Evolutionary conservation across 805 yeast genomes (phyloP).

Genomic region (Ogataea wickerhamii): DNA sequence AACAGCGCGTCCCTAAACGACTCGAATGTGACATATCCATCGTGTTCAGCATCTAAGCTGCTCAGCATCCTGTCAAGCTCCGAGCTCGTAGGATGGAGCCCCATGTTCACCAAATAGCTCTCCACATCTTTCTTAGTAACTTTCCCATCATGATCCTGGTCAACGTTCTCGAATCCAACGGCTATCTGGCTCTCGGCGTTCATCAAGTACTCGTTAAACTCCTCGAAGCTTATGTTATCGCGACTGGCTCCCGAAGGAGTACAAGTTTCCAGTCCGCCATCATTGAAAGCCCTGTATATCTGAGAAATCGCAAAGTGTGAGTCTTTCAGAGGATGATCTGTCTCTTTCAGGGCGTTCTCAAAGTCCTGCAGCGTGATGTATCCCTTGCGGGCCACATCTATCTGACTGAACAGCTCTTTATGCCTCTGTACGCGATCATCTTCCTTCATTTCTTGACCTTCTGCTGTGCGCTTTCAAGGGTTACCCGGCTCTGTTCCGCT

Average conservation of each 20-base stretch:
- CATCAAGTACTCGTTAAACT: slow-evolving; percentile 60
- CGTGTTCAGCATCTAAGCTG: slow-evolving; percentile 50
- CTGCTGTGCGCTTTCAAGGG: slow-evolving; percentile 1
- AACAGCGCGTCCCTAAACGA: slow-evolving; percentile 82
- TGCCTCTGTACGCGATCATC: slow-evolving; percentile 33
- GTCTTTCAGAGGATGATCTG: slow-evolving; percentile 63
- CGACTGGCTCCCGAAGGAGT: background rate
- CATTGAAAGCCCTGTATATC: slow-evolving; percentile 57
- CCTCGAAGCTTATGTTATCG: slow-evolving; percentile 50
- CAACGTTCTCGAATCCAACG: slow-evolving; percentile 64
- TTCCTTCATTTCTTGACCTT: slow-evolving; percentile 17
- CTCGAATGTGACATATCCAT: slow-evolving; percentile 73
- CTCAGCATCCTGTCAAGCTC: slow-evolving; percentile 55
- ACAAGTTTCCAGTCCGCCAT: slow-evolving; percentile 17
- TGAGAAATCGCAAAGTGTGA: slow-evolving; percentile 55
- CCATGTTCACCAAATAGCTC: slow-evolving; percentile 55
- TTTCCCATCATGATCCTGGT: slow-evolving; percentile 69
- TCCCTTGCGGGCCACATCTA: slow-evolving; percentile 46
- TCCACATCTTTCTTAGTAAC: slow-evolving; percentile 64
- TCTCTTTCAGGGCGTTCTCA: slow-evolving; percentile 39
- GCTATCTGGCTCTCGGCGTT: slow-evolving; percentile 70
- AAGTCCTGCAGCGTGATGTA: slow-evolving; percentile 47
- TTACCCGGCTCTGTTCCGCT: background rate
- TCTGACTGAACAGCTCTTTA: slow-evolving; percentile 37
- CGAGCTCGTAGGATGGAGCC: slow-evolving; percentile 48